A percentile compares a stretch with the other conserved stretches of the same genome.
Conservation (phyloP, 495 filamentous ascomycete genomes). For the Bryoglossum gracile region DNA sequence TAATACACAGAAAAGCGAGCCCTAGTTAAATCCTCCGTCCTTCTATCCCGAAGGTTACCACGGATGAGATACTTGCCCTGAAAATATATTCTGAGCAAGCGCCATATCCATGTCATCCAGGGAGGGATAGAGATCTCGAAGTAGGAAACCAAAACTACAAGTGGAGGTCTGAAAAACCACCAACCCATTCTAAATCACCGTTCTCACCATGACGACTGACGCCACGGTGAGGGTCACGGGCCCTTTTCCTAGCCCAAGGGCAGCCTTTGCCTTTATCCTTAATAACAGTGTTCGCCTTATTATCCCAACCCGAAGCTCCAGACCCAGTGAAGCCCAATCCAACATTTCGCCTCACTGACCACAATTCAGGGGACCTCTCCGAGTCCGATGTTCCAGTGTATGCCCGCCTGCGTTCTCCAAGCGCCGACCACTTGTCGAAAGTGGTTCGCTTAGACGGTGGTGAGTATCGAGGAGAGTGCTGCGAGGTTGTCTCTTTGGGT, state of each 20-base stretch:
- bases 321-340: slow-evolving; percentile 42
- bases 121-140: slow-evolving; percentile 6
- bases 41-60: slow-evolving; percentile 1
- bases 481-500: slow-evolving; percentile 26
- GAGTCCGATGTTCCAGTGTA: slow-evolving; percentile 44
- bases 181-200: slow-evolving; percentile 82
- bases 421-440: slow-evolving; percentile 79
- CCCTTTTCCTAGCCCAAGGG: slow-evolving; percentile 22
- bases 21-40: slow-evolving; percentile 12
- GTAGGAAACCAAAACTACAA: slow-evolving; percentile 43
- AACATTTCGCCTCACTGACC: slow-evolving; percentile 33
- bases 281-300: slow-evolving; percentile 28
- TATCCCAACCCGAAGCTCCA: slow-evolving; percentile 46
- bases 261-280: slow-evolving; percentile 21
- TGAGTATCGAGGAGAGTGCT: slow-evolving; percentile 40
- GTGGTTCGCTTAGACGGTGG: slow-evolving; percentile 41
- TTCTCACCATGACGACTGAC: slow-evolving; percentile 56
- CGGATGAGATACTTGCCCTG: slow-evolving; percentile 6
- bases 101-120: slow-evolving; percentile 3
- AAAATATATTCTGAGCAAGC: slow-evolving; percentile 14
- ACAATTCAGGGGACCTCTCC: slow-evolving; percentile 34
- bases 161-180: slow-evolving; percentile 59
- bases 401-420: slow-evolving; percentile 73
- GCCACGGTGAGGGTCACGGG: slow-evolving; percentile 21
- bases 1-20: slow-evolving; percentile 30